phyloP scores from a whole-genome alignment of 2,329 filamentous ascomycete species.

The Nigrospora oryzae region DNA sequence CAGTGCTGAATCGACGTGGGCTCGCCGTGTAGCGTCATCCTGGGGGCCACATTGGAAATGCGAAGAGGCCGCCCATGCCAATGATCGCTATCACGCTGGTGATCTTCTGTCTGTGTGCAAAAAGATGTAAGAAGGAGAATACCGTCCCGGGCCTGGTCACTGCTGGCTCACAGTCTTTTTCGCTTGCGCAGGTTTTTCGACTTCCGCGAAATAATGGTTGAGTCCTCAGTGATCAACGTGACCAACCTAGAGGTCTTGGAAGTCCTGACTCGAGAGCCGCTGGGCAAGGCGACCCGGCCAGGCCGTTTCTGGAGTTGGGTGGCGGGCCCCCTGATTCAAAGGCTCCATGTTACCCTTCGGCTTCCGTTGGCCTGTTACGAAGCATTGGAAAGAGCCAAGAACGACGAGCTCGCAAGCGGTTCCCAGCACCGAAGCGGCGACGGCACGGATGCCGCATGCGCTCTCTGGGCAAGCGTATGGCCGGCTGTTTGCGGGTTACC shows the following conservation, averaged over 20 bases:
- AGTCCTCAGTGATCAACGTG: neutral
- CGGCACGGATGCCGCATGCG: neutral
- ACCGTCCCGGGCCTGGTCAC: neutral
- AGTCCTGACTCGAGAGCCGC: neutral
- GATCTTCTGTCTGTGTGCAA: neutral
- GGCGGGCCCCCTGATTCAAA: neutral
- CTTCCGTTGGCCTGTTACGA: neutral
- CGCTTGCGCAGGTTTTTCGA: neutral
- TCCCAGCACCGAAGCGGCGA: neutral
- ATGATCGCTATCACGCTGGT: no score
- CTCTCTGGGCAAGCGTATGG: neutral
- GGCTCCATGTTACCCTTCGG: neutral
- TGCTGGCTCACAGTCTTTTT: neutral
- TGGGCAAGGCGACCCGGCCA: neutral
- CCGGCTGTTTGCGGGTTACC: neutral
- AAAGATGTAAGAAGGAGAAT: neutral
- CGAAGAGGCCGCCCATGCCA: neutral
- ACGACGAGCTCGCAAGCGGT: neutral
- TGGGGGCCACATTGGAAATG: slow-evolving; percentile 1
- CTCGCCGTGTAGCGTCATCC: neutral
- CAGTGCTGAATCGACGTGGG: neutral
- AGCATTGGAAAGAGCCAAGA: neutral
- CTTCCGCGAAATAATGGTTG: neutral
- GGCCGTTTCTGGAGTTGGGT: neutral
- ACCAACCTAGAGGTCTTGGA: neutral